phyloP scores from a whole-genome alignment of 1,284 basidiomycete species.

The Ganoderma meredithae region DNA sequence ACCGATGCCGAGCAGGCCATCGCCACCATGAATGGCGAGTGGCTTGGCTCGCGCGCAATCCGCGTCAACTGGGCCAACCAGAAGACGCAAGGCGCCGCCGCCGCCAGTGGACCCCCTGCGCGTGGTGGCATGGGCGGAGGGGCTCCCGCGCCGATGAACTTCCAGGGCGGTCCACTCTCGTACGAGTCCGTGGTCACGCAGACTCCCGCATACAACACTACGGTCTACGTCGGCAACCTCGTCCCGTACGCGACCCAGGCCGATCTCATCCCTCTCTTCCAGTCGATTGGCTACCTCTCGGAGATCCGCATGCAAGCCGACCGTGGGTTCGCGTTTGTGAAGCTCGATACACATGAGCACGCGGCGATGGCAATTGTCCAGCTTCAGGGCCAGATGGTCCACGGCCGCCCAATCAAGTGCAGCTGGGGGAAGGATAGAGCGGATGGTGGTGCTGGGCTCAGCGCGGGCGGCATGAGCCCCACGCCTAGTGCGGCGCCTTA shows the following conservation, averaged over 20 bases:
- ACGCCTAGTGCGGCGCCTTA: slow-evolving; percentile 73
- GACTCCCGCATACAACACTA: slow-evolving; percentile 91
- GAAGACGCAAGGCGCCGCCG: slow-evolving; percentile 82
- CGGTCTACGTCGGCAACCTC: slow-evolving; percentile 98
- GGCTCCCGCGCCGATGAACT: slow-evolving; percentile 85
- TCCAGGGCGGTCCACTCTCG: slow-evolving; percentile 83
- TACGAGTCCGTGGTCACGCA: slow-evolving; percentile 91
- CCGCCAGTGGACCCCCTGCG: slow-evolving; percentile 41
- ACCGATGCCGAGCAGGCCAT: slow-evolving; percentile 98
- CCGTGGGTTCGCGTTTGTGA: slow-evolving; percentile 98
- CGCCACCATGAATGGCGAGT: slow-evolving; percentile 99
- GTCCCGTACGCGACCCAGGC: slow-evolving; percentile 95
- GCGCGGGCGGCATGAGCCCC: slow-evolving; percentile 64
- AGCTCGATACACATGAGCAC: slow-evolving; percentile 96
- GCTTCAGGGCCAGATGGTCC: slow-evolving; percentile 93
- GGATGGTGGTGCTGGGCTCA: slow-evolving; percentile 67
- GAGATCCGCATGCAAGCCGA: slow-evolving; percentile 99
- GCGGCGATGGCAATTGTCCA: slow-evolving; percentile 97
- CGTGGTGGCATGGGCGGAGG: slow-evolving; percentile 55
- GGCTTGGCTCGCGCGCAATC: slow-evolving; percentile 96
- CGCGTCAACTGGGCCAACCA: slow-evolving; percentile 99
- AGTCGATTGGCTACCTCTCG: slow-evolving; percentile 95
- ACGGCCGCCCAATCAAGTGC: slow-evolving; percentile 95
- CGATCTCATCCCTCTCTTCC: slow-evolving; percentile 96
- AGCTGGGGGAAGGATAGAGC: slow-evolving; percentile 96